Conservation (phyloP, 2,329 filamentous ascomycete genomes). For the Colletotrichum agaves region DNA sequence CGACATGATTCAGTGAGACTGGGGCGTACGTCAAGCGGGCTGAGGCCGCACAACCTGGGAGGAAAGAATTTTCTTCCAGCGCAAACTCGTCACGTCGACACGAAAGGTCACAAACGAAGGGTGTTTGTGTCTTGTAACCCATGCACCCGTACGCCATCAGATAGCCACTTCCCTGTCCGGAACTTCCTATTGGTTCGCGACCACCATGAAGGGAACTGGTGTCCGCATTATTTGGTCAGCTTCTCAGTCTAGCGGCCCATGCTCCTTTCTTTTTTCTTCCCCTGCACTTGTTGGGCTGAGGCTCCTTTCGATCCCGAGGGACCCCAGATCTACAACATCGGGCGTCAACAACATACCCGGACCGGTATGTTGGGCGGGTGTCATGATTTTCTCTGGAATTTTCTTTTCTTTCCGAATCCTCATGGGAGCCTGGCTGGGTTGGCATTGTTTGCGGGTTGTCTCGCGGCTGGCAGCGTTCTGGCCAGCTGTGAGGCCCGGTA, state of each 20-base stretch:
- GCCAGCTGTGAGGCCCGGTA: neutral
- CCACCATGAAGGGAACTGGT: slow-evolving; percentile 9
- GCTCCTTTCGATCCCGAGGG: slow-evolving; percentile 13
- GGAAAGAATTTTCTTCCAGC: slow-evolving; percentile 12
- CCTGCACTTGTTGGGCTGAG: slow-evolving; percentile 18
- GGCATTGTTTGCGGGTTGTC: slow-evolving; percentile 16
- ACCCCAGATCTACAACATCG: slow-evolving; percentile 30
- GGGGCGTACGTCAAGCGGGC: slow-evolving; percentile 30
- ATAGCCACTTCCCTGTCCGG: slow-evolving; percentile 10
- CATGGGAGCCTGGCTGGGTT: neutral
- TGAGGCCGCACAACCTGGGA: slow-evolving; percentile 18
- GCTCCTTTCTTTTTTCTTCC: slow-evolving; percentile 27
- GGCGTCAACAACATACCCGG: neutral
- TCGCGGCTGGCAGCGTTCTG: slow-evolving; percentile 23
- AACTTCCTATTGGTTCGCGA: slow-evolving; percentile 20
- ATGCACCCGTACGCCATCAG: slow-evolving; percentile 11
- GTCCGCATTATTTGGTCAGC: slow-evolving; percentile 22
- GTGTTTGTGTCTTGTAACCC: slow-evolving; percentile 30
- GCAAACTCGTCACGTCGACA: slow-evolving; percentile 22
- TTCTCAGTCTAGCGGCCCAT: slow-evolving; percentile 20
- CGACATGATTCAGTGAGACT: slow-evolving; percentile 20
- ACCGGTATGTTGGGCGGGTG: neutral
- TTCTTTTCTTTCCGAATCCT: slow-evolving; percentile 9
- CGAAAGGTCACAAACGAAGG: slow-evolving; percentile 3
- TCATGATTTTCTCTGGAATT: neutral